Evolutionary conservation across 495 filamentous ascomycete species (phyloP), one percentile per base, ranked within the genome.

Genomic region (Lophiotrema nucula): DNA sequence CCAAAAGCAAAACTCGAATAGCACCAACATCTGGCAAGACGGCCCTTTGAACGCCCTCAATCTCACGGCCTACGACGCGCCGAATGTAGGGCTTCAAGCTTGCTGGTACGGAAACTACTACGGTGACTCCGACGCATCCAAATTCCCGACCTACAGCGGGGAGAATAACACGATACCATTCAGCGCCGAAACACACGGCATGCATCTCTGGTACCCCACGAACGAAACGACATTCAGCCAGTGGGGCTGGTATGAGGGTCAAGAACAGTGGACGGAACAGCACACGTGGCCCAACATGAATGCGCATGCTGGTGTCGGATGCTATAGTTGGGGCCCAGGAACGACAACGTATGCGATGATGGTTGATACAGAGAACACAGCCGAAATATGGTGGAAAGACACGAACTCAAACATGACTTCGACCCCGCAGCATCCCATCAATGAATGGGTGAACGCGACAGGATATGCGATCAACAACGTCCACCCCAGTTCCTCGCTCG

Each of bases 31-130:
- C 39, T 72, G 71, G 69, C 19, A 46, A 11, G 56, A 66, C 0
- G 71, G 71, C 3, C 65, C 60, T 12, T 50, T 74, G 24, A 68
- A 63, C 56, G 46, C 51, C 0, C 57, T 69, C 16, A 65, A 72
- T 3, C 59, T 73, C 11, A 58, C 60, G 15, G 67, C 66, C 12
- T 66, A 69, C 56, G 44, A 67, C 27, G 63, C 65, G 16, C 63
- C 59, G 6, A 44, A 59, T 39, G 71, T 74, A 2, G 71, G 71
- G 22, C 59, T 74, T 19, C 62, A 73, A 56, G 70, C 69, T 15
- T 73, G 71, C 53, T 73, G 71, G 71, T 70, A 73, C 49, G 71
- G 69, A 26, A 66, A 66, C 57, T 71, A 69, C 56, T 73, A 74
- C 51, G 69, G 69, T 19, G 69, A 72, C 37, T 49, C 55, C 16